A percentile compares a stretch with the other conserved stretches of the same genome.
Evolutionary conservation across 441 rosid genomes (phyloP).

Genomic region (Erodium texanum): DNA sequence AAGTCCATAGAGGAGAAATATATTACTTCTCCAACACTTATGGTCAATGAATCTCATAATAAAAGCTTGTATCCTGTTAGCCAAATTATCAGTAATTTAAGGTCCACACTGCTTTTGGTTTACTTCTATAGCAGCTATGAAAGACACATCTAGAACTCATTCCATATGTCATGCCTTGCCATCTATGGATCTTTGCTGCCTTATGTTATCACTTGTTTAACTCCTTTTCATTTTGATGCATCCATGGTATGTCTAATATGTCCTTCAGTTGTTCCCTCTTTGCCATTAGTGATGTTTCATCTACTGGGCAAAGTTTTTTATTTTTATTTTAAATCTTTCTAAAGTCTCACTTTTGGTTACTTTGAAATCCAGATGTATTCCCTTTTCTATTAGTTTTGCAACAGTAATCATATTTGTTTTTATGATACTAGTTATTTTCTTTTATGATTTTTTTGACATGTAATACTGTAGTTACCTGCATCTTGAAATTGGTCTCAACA

Average conservation of each 20-base stretch:
- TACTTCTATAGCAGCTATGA: background rate
- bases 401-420: background rate
- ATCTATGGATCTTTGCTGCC: background rate
- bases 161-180: background rate
- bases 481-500: background rate
- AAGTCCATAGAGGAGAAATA: background rate
- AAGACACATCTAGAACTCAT: conserved; percentile 3
- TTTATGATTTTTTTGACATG: background rate
- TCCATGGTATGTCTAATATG: background rate
- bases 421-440: background rate
- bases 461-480: background rate
- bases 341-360: background rate
- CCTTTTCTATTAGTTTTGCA: background rate
- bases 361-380: background rate
- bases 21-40: background rate
- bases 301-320: background rate
- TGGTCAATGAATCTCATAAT: background rate
- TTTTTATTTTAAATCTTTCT: background rate
- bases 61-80: background rate
- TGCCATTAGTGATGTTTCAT: background rate
- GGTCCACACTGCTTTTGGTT: background rate
- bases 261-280: background rate
- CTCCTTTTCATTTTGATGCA: background rate
- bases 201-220: background rate
- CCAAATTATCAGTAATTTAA: background rate